Conservation (phyloP, 83 land plant species). For the Thuja plicata region DNA sequence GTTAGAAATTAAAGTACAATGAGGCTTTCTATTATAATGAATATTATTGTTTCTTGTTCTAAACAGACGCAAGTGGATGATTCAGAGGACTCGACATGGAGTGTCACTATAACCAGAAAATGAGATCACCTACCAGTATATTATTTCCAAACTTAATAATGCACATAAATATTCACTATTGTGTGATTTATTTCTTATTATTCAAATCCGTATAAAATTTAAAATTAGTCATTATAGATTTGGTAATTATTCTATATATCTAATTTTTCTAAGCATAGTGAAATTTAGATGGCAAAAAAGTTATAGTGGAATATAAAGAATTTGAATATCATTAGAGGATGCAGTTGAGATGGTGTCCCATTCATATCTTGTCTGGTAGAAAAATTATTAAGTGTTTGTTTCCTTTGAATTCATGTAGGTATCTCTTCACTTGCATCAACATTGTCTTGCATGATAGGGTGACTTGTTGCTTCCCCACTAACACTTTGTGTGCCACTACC, state of each 20-base stretch:
- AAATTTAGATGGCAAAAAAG: not conserved
- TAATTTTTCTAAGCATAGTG: not conserved
- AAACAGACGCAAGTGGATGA: not conserved
- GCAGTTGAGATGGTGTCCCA: not conserved
- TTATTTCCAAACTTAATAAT: not conserved
- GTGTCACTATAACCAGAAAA: not conserved
- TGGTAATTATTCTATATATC: not conserved
- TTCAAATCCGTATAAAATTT: not conserved
- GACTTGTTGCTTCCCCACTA: not conserved
- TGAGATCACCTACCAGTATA: not conserved
- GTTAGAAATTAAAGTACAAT: not conserved
- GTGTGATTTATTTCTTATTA: too few species aligned
- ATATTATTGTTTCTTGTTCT: not conserved
- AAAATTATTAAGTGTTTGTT: conserved; percentile 1
- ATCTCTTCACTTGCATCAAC: conserved; percentile 18
- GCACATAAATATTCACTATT: not conserved
- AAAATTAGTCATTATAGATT: not conserved
- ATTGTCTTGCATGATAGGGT: not conserved
- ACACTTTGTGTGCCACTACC: conserved; percentile 14
- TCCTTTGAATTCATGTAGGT: conserved; percentile 5
- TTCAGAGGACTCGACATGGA: not conserved
- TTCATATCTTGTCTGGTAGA: not conserved
- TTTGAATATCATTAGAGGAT: not conserved
- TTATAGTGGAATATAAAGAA: not conserved
- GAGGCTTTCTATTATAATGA: not conserved